Percentiles rank a stretch among this genome's conserved stretches.
These are phyloP conservation scores for Psilocybe cyanescens DNA, from an alignment of 768 basidiomycete species.

Conservation along the genomic window DNA sequence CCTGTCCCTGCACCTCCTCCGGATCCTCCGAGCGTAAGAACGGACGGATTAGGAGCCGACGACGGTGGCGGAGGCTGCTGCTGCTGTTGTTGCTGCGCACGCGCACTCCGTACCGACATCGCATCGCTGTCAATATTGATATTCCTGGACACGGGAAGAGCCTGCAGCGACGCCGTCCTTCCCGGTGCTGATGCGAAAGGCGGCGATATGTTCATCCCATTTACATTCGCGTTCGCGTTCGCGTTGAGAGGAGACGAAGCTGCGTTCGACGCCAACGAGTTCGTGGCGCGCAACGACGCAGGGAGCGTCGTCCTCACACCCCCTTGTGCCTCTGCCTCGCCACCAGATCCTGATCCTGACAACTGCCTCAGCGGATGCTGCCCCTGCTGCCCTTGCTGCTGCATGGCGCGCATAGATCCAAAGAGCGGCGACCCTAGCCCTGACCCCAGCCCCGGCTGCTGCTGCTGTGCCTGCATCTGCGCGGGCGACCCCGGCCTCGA, in stretches of 20 bases:
- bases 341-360: background rate
- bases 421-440: too few relatives aligned
- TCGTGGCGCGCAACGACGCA: too few relatives aligned
- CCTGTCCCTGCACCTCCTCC: background rate
- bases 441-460: too few relatives aligned
- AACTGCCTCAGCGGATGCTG: background rate
- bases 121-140: slow-evolving; percentile 11
- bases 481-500: background rate
- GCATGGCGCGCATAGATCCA: too few relatives aligned
- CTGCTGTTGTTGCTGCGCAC: too few relatives aligned
- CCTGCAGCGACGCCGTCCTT: slow-evolving; percentile 6
- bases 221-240: too few relatives aligned
- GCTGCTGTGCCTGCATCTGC: background rate
- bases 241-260: too few relatives aligned
- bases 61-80: background rate
- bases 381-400: too few relatives aligned
- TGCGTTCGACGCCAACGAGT: too few relatives aligned
- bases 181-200: background rate
- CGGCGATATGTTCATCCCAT: background rate
- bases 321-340: background rate
- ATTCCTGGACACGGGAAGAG: background rate
- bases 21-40: background rate
- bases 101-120: slow-evolving; percentile 21
- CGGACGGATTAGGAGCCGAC: background rate
- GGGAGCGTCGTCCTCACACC: too few relatives aligned